Evolutionary conservation across 495 filamentous ascomycete genomes (phyloP), one percentile per base, ranked within the genome.

Genomic region (Hyphodiscus hymeniophilus): DNA sequence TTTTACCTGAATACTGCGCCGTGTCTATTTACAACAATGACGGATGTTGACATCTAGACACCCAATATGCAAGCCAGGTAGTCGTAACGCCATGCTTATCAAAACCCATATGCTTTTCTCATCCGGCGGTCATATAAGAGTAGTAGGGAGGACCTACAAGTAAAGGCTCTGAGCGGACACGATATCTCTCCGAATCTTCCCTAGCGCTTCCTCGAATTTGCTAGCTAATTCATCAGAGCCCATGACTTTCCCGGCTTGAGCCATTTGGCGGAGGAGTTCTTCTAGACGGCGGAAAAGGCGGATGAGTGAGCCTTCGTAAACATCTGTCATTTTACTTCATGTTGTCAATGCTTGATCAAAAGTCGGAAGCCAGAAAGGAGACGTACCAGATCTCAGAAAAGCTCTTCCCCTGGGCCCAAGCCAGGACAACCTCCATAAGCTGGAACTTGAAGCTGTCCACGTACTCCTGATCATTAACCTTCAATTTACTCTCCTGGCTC

Each of bases 221-320:
- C 80, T 68, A 63, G 89, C 81, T 44, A 98, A 72, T 49, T 96
- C 92, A 53, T 95, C 85, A 61, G 82, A 95, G 45, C 92, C 92
- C 94, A 98, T 98, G 44, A 95, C 90, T 67, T 94, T 95, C 53
- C 84, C 78, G 33, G 88, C 92, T 67, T 95, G 85, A n/a, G 85
- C 91, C 79, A 97, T 95, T 66, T 98, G 92, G 53, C 94, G 77
- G n/a, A 98, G 70, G 42, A 95, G 75, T 68, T 98, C 92, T 66
- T 98, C 94, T 30, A 98, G 69, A 17, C 94, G 84, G 40, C 92
- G 82, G 77, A 98, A 97, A 40, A 96, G 80, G 26, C 92, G 87
- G 59, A 98, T 97, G 54, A 98, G 71, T 48, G 84, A 94, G 38
- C 92, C 92, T 63, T 98, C 92, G 64, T 95, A 98, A 31, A 91